Base-by-base conservation (phyloP, 75 land plant species). In the Cunninghamia lanceolata region DNA sequence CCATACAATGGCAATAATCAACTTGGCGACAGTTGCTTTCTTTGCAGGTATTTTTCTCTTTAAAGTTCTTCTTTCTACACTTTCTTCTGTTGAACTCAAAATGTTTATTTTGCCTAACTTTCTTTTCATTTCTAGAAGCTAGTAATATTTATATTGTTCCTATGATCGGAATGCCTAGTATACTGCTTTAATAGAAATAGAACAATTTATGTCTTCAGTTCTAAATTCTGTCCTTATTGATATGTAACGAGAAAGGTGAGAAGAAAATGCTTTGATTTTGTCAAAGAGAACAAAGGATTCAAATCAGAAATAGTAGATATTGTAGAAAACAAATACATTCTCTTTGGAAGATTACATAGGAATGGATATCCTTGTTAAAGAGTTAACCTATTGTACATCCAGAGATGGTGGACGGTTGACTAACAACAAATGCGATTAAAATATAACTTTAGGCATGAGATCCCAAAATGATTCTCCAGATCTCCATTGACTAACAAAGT, bases 1-100 rank as follows among this genome's bases (percentile, higher is more conserved):
- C 73, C 90, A 90, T 3, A 96, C 97, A 28, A 98, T 98, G 99
- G 93, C 94, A 36, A 86, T 92, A 82, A 84, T 84, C 40, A 96
- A 95, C 86, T 89, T 98, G 59, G 91, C 92, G 19, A 95, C 96
- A 34, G 94, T 96, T 68, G 85, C 92, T 80, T 88, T 98, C 82
- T 96, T 98, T 89, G 99, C 99, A 80, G 99, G 99, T 96, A 96
- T 25, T 54, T 9, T 66, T 42, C 11, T 21, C 25, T 32, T 71
- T 11, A 11, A 71, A 34, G 32, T 71, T 71, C 13, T 71, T 73
- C 75, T 34, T 34, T 73, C 75, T 32, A 0, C 75, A 73, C 36
- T 73, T 34, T 34, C 36, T 73, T 73, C 75, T 32, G 34, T 73
- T 34, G 15, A 73, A 73, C 75, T 73, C 36, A 34, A 10, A 28